Percentiles rank a stretch among this genome's conserved stretches.
Evolutionary conservation across 176 grass and related monocot genomes (phyloP).

Genomic region (Lolium rigidum): DNA sequence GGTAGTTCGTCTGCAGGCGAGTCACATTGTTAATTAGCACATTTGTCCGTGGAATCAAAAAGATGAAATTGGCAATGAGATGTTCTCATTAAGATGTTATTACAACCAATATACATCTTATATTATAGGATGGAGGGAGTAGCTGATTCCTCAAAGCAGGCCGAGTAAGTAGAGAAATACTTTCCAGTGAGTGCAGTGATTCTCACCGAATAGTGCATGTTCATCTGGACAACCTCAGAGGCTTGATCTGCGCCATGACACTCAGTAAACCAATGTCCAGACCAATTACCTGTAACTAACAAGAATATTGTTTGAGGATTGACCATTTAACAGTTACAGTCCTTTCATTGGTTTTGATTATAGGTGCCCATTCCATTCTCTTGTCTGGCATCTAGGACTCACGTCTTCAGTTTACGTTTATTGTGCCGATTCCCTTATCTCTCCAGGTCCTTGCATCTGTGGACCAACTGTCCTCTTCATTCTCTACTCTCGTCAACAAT

Average conservation of each 20-base stretch:
- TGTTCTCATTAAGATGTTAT: too few species aligned
- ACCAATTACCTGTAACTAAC: neutral
- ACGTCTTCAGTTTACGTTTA: neutral
- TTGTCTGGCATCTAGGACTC: neutral
- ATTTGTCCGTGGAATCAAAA: neutral
- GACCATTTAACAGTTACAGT: neutral
- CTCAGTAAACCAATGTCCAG: neutral
- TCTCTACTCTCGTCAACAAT: conserved; percentile 12
- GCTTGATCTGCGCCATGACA: neutral
- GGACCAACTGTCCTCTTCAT: neutral
- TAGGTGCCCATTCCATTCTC: neutral
- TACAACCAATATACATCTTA: too few species aligned
- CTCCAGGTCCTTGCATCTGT: neutral
- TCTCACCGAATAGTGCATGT: neutral
- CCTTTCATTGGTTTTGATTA: conserved; percentile 4
- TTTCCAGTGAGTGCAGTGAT: neutral
- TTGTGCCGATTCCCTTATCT: neutral
- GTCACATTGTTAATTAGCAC: neutral
- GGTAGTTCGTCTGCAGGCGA: neutral
- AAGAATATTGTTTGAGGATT: neutral
- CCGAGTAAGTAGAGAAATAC: neutral
- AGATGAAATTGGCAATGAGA: neutral
- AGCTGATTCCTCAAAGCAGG: neutral
- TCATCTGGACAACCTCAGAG: neutral
- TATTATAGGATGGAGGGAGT: too few species aligned